These are phyloP conservation scores for Blastomyces percursus DNA, from an alignment of 2,329 filamentous ascomycete genomes.

Conservation along the genomic window DNA sequence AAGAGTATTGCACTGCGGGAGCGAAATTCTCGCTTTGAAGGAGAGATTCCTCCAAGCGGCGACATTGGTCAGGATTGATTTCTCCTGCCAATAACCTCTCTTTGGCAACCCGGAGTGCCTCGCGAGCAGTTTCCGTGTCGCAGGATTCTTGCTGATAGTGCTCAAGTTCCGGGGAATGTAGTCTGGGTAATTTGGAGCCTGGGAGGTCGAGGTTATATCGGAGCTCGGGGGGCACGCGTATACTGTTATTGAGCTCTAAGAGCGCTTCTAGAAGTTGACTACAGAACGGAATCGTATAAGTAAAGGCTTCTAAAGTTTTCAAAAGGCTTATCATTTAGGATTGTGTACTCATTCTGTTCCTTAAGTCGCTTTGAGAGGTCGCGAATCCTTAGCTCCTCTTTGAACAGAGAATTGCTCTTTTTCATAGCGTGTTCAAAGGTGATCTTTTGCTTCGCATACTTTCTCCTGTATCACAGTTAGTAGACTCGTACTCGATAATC, in stretches of 20 bases:
- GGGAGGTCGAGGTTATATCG: slow-evolving; percentile 57
- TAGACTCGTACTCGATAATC: not conserved
- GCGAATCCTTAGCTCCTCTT: slow-evolving; percentile 69
- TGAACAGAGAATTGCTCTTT: slow-evolving; percentile 53
- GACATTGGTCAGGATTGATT: slow-evolving; percentile 27
- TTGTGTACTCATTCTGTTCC: slow-evolving; percentile 77
- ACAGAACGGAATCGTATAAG: slow-evolving; percentile 9
- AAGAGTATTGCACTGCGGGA: slow-evolving; percentile 25
- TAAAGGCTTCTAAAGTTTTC: slow-evolving; percentile 9
- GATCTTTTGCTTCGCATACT: slow-evolving; percentile 78
- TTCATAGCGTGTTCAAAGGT: slow-evolving; percentile 72
- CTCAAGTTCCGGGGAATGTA: slow-evolving; percentile 37
- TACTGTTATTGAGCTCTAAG: slow-evolving; percentile 75
- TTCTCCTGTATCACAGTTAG: slow-evolving; percentile 47
- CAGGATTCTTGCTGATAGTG: slow-evolving; percentile 25
- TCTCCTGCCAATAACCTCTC: slow-evolving; percentile 27
- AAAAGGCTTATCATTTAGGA: not conserved
- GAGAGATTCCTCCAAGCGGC: slow-evolving; percentile 29
- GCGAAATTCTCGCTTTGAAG: slow-evolving; percentile 31
- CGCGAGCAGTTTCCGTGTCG: slow-evolving; percentile 24
- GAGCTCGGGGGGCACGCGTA: slow-evolving; percentile 62
- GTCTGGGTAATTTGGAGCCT: slow-evolving; percentile 27
- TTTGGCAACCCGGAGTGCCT: slow-evolving; percentile 31
- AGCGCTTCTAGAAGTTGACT: slow-evolving; percentile 84
- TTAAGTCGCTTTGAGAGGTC: slow-evolving; percentile 72